phyloP scores from a whole-genome alignment of 2,329 filamentous ascomycete genomes.

The Calonectria pseudoreteaudii region DNA sequence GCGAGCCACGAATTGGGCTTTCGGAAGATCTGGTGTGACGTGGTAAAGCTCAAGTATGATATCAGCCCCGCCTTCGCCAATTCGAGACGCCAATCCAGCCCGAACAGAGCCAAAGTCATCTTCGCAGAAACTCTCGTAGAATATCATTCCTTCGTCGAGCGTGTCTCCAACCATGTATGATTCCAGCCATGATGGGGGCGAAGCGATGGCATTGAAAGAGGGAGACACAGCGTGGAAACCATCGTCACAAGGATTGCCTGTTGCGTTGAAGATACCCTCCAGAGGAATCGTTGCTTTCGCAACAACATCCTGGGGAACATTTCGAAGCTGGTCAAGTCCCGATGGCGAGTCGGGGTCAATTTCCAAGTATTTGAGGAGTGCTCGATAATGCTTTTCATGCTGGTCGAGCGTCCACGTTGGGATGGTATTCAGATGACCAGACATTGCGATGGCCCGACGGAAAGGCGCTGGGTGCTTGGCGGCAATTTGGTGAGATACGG shows the following conservation, averaged over 20 bases:
- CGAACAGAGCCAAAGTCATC: constrained; percentile 5
- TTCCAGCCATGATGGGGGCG: constrained; percentile 25
- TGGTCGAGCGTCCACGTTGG: constrained; percentile 20
- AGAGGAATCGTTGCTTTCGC: constrained; percentile 24
- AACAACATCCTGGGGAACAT: constrained; percentile 8
- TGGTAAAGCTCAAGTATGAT: constrained; percentile 21
- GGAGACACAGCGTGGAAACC: constrained; percentile 16
- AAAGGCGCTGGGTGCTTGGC: constrained; percentile 24
- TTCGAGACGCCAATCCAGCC: background rate
- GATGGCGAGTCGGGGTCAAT: constrained; percentile 25
- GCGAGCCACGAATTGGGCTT: background rate
- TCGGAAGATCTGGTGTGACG: background rate
- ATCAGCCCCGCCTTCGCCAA: background rate
- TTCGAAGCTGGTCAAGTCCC: constrained; percentile 24
- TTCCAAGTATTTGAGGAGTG: constrained; percentile 18
- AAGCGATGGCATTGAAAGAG: background rate
- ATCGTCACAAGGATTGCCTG: constrained; percentile 30
- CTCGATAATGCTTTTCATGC: constrained; percentile 26
- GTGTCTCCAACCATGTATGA: constrained; percentile 29
- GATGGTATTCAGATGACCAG: constrained; percentile 26
- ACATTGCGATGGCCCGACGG: constrained; percentile 28
- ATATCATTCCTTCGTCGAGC: constrained; percentile 30
- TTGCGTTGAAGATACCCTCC: constrained; percentile 21
- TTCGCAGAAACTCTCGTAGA: constrained; percentile 16
- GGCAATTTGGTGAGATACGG: constrained; percentile 22